phyloP scores from a whole-genome alignment of 129 eudicot species.

The Ambrosia artemisiifolia region DNA sequence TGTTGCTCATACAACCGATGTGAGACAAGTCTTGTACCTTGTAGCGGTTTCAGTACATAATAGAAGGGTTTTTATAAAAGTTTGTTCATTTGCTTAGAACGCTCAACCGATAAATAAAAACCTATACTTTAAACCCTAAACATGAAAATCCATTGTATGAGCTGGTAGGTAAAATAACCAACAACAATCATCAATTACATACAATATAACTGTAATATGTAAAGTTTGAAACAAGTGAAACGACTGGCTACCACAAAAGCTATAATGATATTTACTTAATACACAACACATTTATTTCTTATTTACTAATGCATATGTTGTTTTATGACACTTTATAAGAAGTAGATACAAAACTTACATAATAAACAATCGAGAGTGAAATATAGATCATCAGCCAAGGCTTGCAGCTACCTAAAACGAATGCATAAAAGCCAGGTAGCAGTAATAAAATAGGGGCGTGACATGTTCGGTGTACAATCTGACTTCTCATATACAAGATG shows the following conservation, averaged over 20 bases:
- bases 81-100: too few species aligned
- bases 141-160: too few species aligned
- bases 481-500: conserved; percentile 19
- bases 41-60: too few species aligned
- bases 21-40: too few species aligned
- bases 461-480: conserved; percentile 28
- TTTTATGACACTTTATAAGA: conserved; percentile 24
- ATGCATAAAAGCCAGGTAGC: conserved; percentile 17
- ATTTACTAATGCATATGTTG: conserved; percentile 28
- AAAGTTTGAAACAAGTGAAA: neutral
- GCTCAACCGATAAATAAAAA: too few species aligned
- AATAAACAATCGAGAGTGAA: conserved; percentile 10
- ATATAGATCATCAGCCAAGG: conserved; percentile 14
- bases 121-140: too few species aligned
- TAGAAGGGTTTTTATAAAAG: too few species aligned
- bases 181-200: too few species aligned
- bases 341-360: conserved; percentile 26
- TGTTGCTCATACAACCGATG: too few species aligned
- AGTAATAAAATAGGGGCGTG: neutral
- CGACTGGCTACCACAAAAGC: neutral
- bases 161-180: too few species aligned
- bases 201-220: neutral
- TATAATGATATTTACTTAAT: conserved; percentile 12
- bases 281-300: conserved; percentile 32
- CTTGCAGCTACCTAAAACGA: conserved; percentile 24